Evolutionary conservation across 78 protist species (phyloP).

Genomic region (Chrysochromulina tobinii): DNA sequence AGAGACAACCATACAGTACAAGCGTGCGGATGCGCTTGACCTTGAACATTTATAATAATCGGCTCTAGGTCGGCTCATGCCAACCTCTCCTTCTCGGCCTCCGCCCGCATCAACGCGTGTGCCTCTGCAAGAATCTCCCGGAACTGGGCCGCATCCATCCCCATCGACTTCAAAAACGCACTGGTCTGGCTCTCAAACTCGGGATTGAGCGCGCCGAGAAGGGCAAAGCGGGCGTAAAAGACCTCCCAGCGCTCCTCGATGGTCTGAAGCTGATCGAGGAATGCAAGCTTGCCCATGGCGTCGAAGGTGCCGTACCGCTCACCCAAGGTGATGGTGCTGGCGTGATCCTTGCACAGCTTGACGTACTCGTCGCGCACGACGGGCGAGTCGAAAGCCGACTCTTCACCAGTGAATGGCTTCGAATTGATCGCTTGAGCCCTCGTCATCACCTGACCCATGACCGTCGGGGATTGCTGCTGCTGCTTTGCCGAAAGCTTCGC

Average conservation of each 20-base stretch:
- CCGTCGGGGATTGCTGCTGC: not conserved
- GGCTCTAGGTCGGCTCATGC: too few relatives aligned
- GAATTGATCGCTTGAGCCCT: not conserved
- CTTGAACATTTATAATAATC: too few relatives aligned
- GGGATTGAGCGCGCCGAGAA: not conserved
- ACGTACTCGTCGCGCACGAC: not conserved
- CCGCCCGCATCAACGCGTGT: not conserved
- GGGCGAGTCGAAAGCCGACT: not conserved
- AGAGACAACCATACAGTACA: too few relatives aligned
- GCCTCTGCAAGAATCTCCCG: not conserved
- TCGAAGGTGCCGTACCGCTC: constrained; percentile 1
- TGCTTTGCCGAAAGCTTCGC: not conserved
- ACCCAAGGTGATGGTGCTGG: not conserved
- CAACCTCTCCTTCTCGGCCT: not conserved
- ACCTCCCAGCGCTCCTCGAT: not conserved
- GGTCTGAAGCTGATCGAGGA: not conserved
- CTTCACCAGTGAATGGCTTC: not conserved
- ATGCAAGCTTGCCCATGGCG: not conserved
- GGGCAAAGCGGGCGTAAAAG: not conserved
- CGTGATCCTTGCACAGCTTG: not conserved
- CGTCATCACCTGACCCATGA: not conserved
- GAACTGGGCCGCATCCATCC: not conserved
- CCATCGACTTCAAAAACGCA: not conserved
- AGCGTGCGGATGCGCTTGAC: too few relatives aligned
- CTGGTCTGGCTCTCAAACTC: not conserved